Evolutionary conservation across 2,329 filamentous ascomycete species (phyloP).

Genomic region (Ceratocystis alfenasii): DNA sequence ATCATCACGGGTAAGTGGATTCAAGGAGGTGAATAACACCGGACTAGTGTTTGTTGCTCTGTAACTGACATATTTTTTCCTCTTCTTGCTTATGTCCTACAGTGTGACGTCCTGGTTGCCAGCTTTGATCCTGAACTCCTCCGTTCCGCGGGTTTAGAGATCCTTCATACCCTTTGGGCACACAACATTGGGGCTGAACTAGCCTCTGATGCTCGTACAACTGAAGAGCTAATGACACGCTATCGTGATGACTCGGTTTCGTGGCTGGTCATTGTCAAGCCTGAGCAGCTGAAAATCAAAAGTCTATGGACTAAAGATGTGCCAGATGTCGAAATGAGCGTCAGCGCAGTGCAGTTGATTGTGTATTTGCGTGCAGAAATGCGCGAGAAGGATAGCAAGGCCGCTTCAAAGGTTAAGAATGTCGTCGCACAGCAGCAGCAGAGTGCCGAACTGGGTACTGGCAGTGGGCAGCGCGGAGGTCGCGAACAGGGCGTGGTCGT

Average conservation of each 20-base stretch:
- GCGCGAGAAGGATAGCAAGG: constrained; percentile 59
- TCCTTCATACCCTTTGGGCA: constrained; percentile 68
- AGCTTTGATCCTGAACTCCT: constrained; percentile 72
- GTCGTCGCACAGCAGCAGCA: constrained; percentile 25
- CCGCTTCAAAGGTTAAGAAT: constrained; percentile 36
- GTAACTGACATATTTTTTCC: constrained; percentile 21
- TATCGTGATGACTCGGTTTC: constrained; percentile 67
- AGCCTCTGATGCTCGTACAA: constrained; percentile 62
- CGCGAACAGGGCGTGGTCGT: constrained; percentile 66
- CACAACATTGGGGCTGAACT: constrained; percentile 82
- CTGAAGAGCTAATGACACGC: constrained; percentile 66
- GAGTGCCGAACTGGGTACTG: constrained; percentile 12
- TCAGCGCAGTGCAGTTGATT: constrained; percentile 49
- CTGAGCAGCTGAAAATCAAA: constrained; percentile 67
- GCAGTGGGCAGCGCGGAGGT: constrained; percentile 27
- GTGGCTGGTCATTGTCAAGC: constrained; percentile 84
- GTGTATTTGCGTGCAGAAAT: constrained; percentile 71
- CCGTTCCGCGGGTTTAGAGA: constrained; percentile 60
- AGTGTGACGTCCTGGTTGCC: constrained; percentile 82
- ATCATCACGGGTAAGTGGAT: constrained; percentile 41
- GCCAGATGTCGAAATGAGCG: constrained; percentile 57
- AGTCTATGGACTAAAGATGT: constrained; percentile 64
- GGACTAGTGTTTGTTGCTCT: not conserved
- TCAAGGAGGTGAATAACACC: not conserved
- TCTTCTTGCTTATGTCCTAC: constrained; percentile 2